phyloP scores from a whole-genome alignment of 352 stramenopile species.

The Globisporangium cederbergense region DNA sequence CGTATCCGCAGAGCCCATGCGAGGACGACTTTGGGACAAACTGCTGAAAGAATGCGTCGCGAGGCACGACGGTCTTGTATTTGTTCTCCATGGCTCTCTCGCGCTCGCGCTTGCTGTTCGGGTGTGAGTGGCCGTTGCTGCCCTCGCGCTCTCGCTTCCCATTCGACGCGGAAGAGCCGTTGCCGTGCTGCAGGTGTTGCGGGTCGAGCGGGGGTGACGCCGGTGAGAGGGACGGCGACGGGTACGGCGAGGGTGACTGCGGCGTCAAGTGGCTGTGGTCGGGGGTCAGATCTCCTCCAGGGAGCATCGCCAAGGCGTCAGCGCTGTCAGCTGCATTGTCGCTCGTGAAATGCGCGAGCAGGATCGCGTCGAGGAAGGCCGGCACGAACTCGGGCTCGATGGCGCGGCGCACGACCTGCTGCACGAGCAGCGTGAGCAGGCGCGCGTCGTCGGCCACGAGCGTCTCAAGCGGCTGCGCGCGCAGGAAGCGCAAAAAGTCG shows the following conservation, averaged over 20 bases:
- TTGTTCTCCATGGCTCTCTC: constrained; percentile 8
- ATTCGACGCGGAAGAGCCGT: not conserved
- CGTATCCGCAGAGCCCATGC: constrained; percentile 90
- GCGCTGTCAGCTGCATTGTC: not conserved
- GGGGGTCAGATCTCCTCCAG: constrained; percentile 12
- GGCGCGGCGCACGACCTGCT: constrained; percentile 19
- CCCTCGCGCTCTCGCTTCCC: not conserved
- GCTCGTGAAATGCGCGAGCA: constrained; percentile 31
- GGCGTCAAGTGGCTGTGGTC: constrained; percentile 14
- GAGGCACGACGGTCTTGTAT: constrained; percentile 25
- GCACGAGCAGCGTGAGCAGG: constrained; percentile 16
- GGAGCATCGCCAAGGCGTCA: constrained; percentile 14
- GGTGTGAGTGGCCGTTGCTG: not conserved
- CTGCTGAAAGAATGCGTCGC: constrained; percentile 53
- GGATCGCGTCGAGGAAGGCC: constrained; percentile 47
- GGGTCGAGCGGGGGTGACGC: constrained; percentile 17
- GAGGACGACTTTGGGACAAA: constrained; percentile 55
- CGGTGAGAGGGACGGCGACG: constrained; percentile 19
- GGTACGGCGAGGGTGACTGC: constrained; percentile 16
- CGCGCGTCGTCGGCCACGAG: constrained; percentile 12
- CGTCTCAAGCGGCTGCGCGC: constrained; percentile 14
- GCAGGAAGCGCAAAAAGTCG: constrained; percentile 21
- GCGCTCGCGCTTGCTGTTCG: constrained; percentile 13
- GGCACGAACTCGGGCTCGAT: constrained; percentile 24
- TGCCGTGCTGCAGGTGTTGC: constrained; percentile 3